These are phyloP conservation scores for Plasmodium reichenowi DNA, from an alignment of 169 alveolate species.

Conservation along the genomic window DNA sequence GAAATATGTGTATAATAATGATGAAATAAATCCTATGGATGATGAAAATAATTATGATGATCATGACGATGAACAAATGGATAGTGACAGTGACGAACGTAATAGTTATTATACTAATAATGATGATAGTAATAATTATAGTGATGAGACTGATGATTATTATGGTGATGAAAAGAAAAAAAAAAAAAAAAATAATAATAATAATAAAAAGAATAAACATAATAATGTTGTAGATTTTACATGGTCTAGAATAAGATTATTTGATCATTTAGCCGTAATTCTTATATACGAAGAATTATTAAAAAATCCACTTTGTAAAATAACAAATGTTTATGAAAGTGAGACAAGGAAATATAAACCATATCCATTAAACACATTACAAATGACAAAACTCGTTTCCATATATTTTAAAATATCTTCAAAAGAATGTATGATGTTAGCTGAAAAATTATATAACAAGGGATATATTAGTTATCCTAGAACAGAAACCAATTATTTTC, in stretches of 20 bases:
- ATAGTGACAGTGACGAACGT: slow-evolving; percentile 15
- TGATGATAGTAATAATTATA: not conserved
- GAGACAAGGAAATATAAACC: slow-evolving; percentile 87
- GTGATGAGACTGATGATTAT: too few species aligned
- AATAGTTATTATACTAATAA: not conserved
- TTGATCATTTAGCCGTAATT: slow-evolving; percentile 61
- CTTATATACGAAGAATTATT: slow-evolving; percentile 62
- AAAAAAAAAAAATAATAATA: not conserved
- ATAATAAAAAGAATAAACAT: not conserved
- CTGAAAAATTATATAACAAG: slow-evolving; percentile 96
- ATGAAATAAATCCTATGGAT: slow-evolving; percentile 1
- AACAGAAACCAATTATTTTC: slow-evolving; percentile 98
- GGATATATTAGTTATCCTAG: slow-evolving; percentile 98
- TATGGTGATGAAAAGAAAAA: not conserved
- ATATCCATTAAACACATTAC: slow-evolving; percentile 94
- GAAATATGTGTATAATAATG: slow-evolving; percentile 57
- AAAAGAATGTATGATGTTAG: slow-evolving; percentile 94
- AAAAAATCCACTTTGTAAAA: slow-evolving; percentile 56
- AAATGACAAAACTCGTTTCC: slow-evolving; percentile 93
- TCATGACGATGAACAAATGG: not conserved
- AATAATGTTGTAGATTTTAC: slow-evolving; percentile 53
- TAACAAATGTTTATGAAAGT: slow-evolving; percentile 69
- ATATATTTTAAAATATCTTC: slow-evolving; percentile 90
- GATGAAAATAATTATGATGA: slow-evolving; percentile 17
- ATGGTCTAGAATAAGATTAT: slow-evolving; percentile 74